Conservation (phyloP, 495 filamentous ascomycete genomes). For the Annulohypoxylon bovei region DNA sequence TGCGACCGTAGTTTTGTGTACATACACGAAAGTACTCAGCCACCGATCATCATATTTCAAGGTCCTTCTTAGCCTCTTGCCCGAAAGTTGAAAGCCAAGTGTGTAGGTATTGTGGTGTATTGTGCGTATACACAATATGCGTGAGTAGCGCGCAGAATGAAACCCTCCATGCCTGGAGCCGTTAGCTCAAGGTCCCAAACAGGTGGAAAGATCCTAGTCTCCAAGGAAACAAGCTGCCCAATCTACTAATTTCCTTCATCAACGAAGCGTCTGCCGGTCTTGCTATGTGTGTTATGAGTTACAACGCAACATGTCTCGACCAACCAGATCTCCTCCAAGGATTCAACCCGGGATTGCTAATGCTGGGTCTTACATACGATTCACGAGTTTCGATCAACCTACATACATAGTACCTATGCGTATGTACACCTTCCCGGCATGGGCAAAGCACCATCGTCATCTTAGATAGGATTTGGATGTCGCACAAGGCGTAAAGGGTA, state of each 20-base stretch:
- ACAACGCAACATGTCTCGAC: conserved; percentile 37
- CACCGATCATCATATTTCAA: conserved; percentile 37
- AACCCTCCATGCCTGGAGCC: conserved; percentile 43
- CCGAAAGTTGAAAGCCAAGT: conserved; percentile 21
- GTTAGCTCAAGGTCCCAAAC: conserved; percentile 35
- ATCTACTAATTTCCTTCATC: conserved; percentile 35
- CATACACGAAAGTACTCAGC: conserved; percentile 27
- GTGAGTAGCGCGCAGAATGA: conserved; percentile 40
- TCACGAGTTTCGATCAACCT: conserved; percentile 29
- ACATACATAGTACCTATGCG: no score
- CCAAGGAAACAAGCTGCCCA: conserved; percentile 26
- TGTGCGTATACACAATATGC: not conserved
- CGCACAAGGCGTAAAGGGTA: conserved; percentile 18
- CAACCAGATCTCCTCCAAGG: conserved; percentile 33
- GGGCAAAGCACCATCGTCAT: conserved; percentile 22
- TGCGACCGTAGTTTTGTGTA: conserved; percentile 7
- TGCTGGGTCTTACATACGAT: conserved; percentile 35
- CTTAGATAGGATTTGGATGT: conserved; percentile 23
- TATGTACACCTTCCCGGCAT: conserved; percentile 26
- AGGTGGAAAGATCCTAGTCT: conserved; percentile 38
- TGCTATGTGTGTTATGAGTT: conserved; percentile 17
- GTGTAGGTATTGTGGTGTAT: not conserved
- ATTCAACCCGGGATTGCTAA: conserved; percentile 36
- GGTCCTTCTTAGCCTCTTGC: conserved; percentile 40
- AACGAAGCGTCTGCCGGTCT: conserved; percentile 38